Base-by-base conservation (phyloP, 2,329 filamentous ascomycete species). In the Ceratocystis papillata region DNA sequence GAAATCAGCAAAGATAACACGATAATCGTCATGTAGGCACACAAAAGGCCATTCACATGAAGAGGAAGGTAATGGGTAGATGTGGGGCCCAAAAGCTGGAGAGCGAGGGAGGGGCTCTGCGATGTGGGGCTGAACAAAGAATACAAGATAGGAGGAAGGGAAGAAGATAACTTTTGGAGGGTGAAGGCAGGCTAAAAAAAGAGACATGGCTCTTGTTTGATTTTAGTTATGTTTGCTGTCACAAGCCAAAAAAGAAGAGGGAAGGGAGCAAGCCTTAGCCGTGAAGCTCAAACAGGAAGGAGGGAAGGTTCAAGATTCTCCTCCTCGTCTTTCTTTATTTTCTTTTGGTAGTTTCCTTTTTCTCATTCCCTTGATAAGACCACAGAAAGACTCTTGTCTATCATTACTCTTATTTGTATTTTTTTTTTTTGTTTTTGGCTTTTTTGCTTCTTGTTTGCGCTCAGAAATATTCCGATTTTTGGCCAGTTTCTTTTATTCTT, bases 201-300 rank as follows among this genome's bases (percentile, higher is more conserved):
- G 45, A 50, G 46, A 22, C n/a, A 50, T 10, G 22, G 8, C 46
- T 4, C 37, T 41, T 41, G 37, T 41, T 15, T 41, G 10, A 10
- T 41, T 12, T 12, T 41, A 5, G 37, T 41, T 41, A 4, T 1
- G 46, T 12, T 50, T 50, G 7, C 22, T 57, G 37, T 61, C 57
- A 61, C 57, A 61, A 61, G 57, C 57, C 30, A 61, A 61, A 41
- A 44, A 33, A 33, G 30, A 33, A 12, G 33, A 6, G 33, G 8
- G n/a, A n/a, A 53, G 22, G n/a, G 53, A 30, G 22, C 22, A 28
- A 30, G 30, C 20, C 28, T 22, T 12, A 37, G 8, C 33, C 33
- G 8, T 37, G 33, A 37, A 37, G 33, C 33, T 37, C 33, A 37
- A 28, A 55, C 22, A 55, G 22, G 50, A 22, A 28, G 50, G 25